phyloP scores from a whole-genome alignment of 2,329 filamentous ascomycete genomes.

The Diaporthe vexans region DNA sequence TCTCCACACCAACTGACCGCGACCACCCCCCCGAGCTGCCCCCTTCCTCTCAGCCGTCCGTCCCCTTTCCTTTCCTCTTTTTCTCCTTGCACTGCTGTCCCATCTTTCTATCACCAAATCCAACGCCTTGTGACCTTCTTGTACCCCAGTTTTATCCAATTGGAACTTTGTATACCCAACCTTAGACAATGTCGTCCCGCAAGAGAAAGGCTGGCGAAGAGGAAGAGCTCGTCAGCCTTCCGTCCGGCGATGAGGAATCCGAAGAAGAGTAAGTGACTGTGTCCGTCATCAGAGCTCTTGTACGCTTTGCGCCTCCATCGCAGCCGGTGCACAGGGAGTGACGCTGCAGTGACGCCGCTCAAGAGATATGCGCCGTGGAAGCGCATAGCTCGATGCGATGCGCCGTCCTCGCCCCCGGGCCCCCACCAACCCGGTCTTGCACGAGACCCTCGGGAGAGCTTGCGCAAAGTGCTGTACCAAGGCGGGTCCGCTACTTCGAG shows the following conservation, averaged over 20 bases:
- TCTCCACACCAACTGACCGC: conserved; percentile 40
- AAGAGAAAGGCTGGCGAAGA: conserved; percentile 65
- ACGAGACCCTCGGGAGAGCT: neutral
- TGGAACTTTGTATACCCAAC: conserved; percentile 42
- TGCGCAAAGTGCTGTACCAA: conserved; percentile 9
- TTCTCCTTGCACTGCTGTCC: conserved; percentile 34
- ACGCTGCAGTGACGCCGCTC: conserved; percentile 37
- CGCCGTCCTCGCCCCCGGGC: neutral
- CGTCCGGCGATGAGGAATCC: conserved; percentile 65
- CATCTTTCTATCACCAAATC: conserved; percentile 7
- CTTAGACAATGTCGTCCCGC: conserved; percentile 60
- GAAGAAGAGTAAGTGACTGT: conserved; percentile 65
- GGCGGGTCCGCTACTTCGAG: neutral
- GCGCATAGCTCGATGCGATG: conserved; percentile 42
- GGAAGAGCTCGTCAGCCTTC: conserved; percentile 68
- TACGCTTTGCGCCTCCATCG: conserved; percentile 42
- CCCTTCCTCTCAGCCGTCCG: conserved; percentile 46
- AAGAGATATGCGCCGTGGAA: conserved; percentile 11
- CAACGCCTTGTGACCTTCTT: conserved; percentile 6
- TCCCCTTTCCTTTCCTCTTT: conserved; percentile 44
- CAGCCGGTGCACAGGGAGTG: conserved; percentile 38
- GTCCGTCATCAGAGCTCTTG: conserved; percentile 48
- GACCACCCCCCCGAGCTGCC: conserved; percentile 43
- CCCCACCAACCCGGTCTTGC: neutral
- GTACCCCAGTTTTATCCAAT: conserved; percentile 45